These are phyloP conservation scores for Gillenia trifoliata DNA, from an alignment of 306 rosid species.

Conservation along the genomic window DNA sequence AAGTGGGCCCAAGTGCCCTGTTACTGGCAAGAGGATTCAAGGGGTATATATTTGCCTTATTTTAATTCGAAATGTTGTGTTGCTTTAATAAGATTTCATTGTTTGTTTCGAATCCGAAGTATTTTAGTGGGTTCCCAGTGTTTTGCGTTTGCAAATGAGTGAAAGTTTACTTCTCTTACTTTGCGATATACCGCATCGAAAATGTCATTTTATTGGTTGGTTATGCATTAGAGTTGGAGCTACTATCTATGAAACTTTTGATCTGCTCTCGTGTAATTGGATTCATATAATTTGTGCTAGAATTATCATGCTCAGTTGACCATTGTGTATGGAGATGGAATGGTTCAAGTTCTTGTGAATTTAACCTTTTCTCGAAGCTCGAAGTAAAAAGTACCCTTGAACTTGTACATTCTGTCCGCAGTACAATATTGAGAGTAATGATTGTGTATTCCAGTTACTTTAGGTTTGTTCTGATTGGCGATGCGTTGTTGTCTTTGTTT, in stretches of 20 bases:
- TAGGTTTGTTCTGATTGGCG: not conserved
- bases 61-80: not conserved
- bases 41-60: slow-evolving; percentile 36
- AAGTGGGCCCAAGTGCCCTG: slow-evolving; percentile 74
- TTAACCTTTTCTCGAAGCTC: not conserved
- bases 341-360: not conserved
- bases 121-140: not conserved
- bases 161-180: not conserved
- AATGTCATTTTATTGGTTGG: not conserved
- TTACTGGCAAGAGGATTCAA: slow-evolving; percentile 76
- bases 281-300: not conserved
- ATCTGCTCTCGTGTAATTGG: not conserved
- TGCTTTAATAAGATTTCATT: not conserved
- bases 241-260: not conserved
- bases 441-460: not conserved
- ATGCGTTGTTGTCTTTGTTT: not conserved
- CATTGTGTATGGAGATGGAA: not conserved
- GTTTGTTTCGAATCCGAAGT: not conserved
- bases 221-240: not conserved
- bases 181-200: not conserved
- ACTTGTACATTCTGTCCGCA: not conserved
- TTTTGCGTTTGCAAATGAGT: not conserved
- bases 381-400: not conserved
- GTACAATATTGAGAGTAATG: not conserved
- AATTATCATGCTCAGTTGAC: not conserved